A percentile compares a stretch with the other conserved stretches of the same genome.
Conservation (phyloP, 108 stramenopile species). For the Skeletonema marinoi region DNA sequence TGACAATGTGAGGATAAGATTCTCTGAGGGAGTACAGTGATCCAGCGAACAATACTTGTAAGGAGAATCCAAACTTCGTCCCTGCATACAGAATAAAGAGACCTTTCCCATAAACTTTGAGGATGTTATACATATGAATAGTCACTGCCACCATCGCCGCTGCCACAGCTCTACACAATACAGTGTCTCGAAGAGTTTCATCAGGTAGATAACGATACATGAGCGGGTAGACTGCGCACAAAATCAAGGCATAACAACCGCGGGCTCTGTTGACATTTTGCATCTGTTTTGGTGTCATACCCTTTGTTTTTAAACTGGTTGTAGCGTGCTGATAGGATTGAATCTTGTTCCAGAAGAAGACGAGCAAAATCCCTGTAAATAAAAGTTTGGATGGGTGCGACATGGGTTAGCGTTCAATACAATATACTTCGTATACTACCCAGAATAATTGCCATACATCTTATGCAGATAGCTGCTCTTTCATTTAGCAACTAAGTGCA, state of each 20-base stretch:
- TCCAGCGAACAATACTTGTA: neutral
- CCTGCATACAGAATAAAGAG: neutral
- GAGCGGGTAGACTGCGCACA: slow-evolving; percentile 5
- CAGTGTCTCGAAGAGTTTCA: neutral
- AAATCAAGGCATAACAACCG: neutral
- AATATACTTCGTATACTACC: too few species aligned
- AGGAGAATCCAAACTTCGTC: neutral
- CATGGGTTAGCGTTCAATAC: too few species aligned
- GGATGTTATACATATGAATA: neutral
- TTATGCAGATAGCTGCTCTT: too few species aligned
- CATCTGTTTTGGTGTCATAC: slow-evolving; percentile 1
- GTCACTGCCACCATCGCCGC: neutral
- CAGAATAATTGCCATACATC: too few species aligned
- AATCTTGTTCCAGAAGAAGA: neutral
- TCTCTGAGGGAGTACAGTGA: neutral
- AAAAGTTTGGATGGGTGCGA: too few species aligned
- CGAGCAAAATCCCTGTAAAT: neutral
- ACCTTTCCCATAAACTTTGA: neutral
- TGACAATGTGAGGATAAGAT: neutral
- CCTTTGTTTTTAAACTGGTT: neutral
- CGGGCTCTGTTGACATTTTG: slow-evolving; percentile 1
- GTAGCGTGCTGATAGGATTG: neutral
- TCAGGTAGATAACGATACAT: slow-evolving; percentile 5
- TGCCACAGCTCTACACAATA: neutral
- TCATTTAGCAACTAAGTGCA: too few species aligned